Base-by-base conservation (phyloP, 208 protist species). In the Acanthamoeba sp. region DNA sequence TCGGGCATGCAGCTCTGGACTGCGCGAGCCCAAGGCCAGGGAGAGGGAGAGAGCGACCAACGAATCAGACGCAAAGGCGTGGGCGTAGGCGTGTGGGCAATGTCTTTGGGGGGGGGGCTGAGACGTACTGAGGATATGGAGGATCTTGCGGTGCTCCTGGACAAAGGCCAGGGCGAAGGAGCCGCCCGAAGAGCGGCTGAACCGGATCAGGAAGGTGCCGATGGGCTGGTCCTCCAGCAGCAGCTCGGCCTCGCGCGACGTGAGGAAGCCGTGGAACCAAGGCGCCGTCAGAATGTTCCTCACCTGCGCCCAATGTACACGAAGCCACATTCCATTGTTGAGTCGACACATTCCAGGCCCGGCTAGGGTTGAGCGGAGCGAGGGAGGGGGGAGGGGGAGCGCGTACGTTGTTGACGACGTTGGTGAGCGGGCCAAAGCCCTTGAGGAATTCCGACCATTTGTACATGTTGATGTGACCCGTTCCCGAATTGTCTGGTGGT, bases 181-280 rank as follows among this genome's bases (percentile, higher is more conserved):
- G 14, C 84, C 92, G 40, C 92, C 57, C 12, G 55, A 52, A 1
- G 92, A 85, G 57, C 84, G 78, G 38, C 66, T 88, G 66, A 94
- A 94, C 2, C 92, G 64, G 29, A 94, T 89, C 20, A 94, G 92
- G 52, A 94, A 94, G 27, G 92, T 94, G 66, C 92, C 92, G 24
- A 91, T n/a, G 50, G 92, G 92, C 64, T 94, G 73, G 14, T 80
- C 32, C 48, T 94, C 84, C 18, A 94, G 36, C 10, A 94, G 92
- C 34, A 85, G 78, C n/a, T 85, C 73, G 7, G 92, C 92, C 32
- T 94, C 92, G 55, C 84, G 59, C 27, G 92, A 91, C 12, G 92
- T 78, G 27, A 94, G 52, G 84, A 91, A 94, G 9, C 92, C 92
- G 42, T 94, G 92, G 69, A 94, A 94, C 92, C 92, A 91, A 45